A percentile compares a stretch with the other conserved stretches of the same genome.
Evolutionary conservation across 257 asterid genomes (phyloP).

Genomic region (Jacaranda copaia): DNA sequence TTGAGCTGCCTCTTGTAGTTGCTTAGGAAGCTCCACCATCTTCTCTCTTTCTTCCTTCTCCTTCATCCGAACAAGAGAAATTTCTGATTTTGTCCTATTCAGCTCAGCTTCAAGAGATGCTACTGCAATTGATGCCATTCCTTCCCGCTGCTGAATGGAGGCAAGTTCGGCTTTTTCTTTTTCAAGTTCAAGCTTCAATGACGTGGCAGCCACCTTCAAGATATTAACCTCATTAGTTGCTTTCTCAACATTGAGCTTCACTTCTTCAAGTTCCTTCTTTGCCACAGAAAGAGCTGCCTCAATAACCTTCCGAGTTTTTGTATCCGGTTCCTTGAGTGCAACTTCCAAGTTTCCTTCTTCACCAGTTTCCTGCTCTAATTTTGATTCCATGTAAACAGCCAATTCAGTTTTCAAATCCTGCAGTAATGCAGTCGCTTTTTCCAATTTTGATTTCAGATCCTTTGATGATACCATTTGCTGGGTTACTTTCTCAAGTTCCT

Average conservation of each 20-base stretch:
- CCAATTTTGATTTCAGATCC: slow-evolving; percentile 73
- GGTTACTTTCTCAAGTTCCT: slow-evolving; percentile 65
- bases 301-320: slow-evolving; percentile 56
- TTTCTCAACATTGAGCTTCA: slow-evolving; percentile 72
- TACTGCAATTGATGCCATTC: slow-evolving; percentile 81
- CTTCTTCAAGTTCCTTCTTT: slow-evolving; percentile 80
- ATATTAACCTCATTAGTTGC: slow-evolving; percentile 59
- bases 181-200: slow-evolving; percentile 71
- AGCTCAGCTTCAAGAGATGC: slow-evolving; percentile 88
- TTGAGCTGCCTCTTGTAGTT: slow-evolving; percentile 73
- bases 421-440: slow-evolving; percentile 62
- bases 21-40: slow-evolving; percentile 73
- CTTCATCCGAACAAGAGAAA: slow-evolving; percentile 56
- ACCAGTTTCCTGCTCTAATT: slow-evolving; percentile 45
- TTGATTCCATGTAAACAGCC: slow-evolving; percentile 83
- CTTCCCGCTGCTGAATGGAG: slow-evolving; percentile 75
- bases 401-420: slow-evolving; percentile 73
- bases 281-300: slow-evolving; percentile 62
- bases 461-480: slow-evolving; percentile 57
- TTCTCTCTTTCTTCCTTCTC: slow-evolving; percentile 81
- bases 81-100: slow-evolving; percentile 63
- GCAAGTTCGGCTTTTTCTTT: slow-evolving; percentile 68
- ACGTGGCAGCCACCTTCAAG: slow-evolving; percentile 74
- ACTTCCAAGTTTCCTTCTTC: slow-evolving; percentile 45
- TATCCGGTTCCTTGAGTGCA: slow-evolving; percentile 48